Evolutionary conservation across 805 yeast genomes (phyloP).

Genomic region (Metschnikowia henanensis): DNA sequence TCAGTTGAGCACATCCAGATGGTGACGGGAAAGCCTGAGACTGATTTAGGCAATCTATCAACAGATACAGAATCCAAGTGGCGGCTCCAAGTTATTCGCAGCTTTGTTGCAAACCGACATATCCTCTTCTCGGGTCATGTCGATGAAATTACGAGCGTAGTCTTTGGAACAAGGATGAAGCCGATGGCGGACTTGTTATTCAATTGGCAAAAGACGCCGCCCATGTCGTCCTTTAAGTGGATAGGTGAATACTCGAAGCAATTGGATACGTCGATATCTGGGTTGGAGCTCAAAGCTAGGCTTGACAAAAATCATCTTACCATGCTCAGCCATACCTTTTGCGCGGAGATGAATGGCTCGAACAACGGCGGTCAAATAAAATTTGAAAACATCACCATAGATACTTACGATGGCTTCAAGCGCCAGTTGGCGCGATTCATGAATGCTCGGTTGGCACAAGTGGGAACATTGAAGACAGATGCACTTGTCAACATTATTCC

Average conservation of each 20-base stretch:
- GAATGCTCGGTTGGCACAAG: slow-evolving; percentile 21
- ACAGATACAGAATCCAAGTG: slow-evolving; percentile 28
- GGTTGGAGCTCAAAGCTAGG: slow-evolving; percentile 23
- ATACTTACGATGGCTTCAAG: slow-evolving; percentile 30
- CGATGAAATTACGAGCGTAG: slow-evolving; percentile 22
- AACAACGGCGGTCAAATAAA: background rate
- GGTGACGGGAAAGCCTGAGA: slow-evolving; percentile 24
- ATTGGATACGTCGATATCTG: slow-evolving; percentile 20
- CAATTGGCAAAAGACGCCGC: slow-evolving; percentile 20
- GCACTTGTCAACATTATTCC: slow-evolving; percentile 23
- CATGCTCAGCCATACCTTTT: slow-evolving; percentile 9
- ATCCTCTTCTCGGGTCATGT: slow-evolving; percentile 20
- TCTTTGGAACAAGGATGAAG: slow-evolving; percentile 20
- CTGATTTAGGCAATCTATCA: slow-evolving; percentile 17
- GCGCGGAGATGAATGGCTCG: slow-evolving; percentile 1
- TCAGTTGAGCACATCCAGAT: slow-evolving; percentile 33
- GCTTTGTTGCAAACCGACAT: slow-evolving; percentile 31
- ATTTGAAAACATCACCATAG: background rate
- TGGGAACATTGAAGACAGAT: slow-evolving; percentile 19
- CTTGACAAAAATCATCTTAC: slow-evolving; percentile 11
- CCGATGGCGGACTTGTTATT: slow-evolving; percentile 27
- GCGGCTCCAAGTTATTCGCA: slow-evolving; percentile 31
- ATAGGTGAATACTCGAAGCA: slow-evolving; percentile 23
- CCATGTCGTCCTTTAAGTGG: slow-evolving; percentile 17
- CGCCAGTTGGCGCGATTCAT: slow-evolving; percentile 29